Evolutionary conservation across 768 basidiomycete genomes (phyloP).

Genomic region (Boletus reticulatus): DNA sequence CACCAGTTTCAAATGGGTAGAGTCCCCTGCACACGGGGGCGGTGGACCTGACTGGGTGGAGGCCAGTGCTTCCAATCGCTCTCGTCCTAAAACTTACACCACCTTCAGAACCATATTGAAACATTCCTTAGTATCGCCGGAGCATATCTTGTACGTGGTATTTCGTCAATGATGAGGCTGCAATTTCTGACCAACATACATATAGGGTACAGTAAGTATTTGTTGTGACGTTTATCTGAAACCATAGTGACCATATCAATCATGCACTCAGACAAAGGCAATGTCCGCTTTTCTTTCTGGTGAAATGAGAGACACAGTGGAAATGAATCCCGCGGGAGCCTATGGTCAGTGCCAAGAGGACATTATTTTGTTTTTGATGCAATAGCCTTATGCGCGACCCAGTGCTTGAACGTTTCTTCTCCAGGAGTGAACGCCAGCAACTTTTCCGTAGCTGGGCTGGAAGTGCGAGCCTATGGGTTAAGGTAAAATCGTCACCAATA

Average conservation of each 20-base stretch:
- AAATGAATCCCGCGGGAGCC: constrained; percentile 77
- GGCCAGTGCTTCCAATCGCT: constrained; percentile 36
- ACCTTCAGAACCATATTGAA: constrained; percentile 73
- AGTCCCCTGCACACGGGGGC: constrained; percentile 75
- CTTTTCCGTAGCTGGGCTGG: constrained; percentile 96
- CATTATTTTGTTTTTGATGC: neutral
- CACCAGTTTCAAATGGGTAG: constrained; percentile 91
- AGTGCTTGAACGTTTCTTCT: constrained; percentile 90
- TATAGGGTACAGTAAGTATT: constrained; percentile 68
- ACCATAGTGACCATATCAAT: neutral
- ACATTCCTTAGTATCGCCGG: constrained; percentile 83
- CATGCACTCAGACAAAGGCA: constrained; percentile 74
- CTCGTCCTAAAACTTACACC: neutral
- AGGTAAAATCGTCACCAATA: constrained; percentile 44
- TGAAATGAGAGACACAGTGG: constrained; percentile 93
- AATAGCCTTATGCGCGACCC: neutral
- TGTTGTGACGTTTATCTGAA: neutral
- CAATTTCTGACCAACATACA: neutral
- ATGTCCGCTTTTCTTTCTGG: constrained; percentile 95
- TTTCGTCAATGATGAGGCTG: neutral
- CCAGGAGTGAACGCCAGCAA: constrained; percentile 80
- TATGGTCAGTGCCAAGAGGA: constrained; percentile 47
- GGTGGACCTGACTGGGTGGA: constrained; percentile 93
- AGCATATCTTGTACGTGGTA: constrained; percentile 67
- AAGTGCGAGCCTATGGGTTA: constrained; percentile 91